These are phyloP conservation scores for Alternaria rosae DNA, from an alignment of 2,329 filamentous ascomycete genomes.

Conservation along the genomic window DNA sequence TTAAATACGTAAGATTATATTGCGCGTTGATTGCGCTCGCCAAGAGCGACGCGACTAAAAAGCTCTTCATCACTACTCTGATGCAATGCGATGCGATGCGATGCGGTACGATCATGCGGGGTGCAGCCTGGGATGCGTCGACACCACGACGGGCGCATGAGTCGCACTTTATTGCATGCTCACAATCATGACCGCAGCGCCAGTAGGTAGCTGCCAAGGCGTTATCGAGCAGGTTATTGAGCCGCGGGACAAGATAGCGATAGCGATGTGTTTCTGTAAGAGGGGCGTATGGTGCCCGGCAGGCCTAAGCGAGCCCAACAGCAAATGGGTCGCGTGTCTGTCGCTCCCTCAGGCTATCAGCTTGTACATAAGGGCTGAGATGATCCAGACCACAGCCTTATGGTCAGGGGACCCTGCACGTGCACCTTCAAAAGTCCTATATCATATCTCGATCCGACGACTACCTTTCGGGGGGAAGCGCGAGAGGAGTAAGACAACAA, in stretches of 20 bases:
- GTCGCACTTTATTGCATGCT: background rate
- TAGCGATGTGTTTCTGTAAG: no score
- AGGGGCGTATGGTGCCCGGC: no score
- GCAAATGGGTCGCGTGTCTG: background rate
- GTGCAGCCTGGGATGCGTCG: background rate
- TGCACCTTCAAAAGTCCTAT: accelerated
- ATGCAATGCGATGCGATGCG: background rate
- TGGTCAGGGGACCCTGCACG: background rate
- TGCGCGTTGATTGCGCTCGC: background rate
- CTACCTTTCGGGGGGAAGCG: conserved; percentile 57
- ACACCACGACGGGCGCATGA: background rate
- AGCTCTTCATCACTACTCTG: background rate
- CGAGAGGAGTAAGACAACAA: conserved; percentile 55
- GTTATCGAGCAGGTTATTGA: background rate
- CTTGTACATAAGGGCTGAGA: background rate
- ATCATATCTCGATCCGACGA: conserved; percentile 2
- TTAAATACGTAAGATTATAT: conserved; percentile 5
- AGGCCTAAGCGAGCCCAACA: background rate
- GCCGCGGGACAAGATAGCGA: background rate
- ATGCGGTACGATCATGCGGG: background rate
- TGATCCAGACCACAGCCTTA: background rate
- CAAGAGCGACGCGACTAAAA: background rate
- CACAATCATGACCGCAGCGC: background rate
- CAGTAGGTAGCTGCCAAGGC: conserved; percentile 3
- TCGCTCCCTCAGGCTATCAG: background rate